Base-by-base conservation (phyloP, 179 eudicot genomes). In the Beta macrorhiza region DNA sequence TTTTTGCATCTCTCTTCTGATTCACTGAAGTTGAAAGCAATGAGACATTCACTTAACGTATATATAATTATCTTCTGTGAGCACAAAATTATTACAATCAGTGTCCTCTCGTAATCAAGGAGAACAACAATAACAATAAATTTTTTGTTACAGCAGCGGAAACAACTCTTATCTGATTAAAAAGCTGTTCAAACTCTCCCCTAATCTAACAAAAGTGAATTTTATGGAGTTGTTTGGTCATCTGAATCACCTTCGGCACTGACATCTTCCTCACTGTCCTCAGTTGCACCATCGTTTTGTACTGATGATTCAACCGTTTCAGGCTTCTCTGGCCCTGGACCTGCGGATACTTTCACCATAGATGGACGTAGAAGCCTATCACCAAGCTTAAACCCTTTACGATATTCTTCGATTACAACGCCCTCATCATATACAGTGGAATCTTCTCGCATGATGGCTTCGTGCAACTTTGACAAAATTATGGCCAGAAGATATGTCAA, bases 321-420 rank as follows among this genome's bases (percentile, higher is more conserved):
- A 8, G 88, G 74, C 78, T 87, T 87, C 67, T 88, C 83, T 12
- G 92, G 95, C 17, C 97, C 97, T 56, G 97, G 97, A 57, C 95
- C 97, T 64, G 97, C 91, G 25, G 95, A 93, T 42, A 93, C 97
- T 84, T 93, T 93, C 86, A 93, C 97, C 97, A 93, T 93, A 37
- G 98, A 86, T 52, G 98, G 98, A 45, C 97, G 90, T 57, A 93
- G 84, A 73, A 93, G 95, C 67, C 92, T 89, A 47, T 93, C 93
- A 19, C 97, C 95, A 47, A 93, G 90, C 82, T 82, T 85, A 85
- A 89, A 91, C 61, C 97, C 95, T 83, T 89, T 91, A 13, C 95
- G 85, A 63, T 83, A 93, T 78, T 93, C 91, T 78, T 91, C 92
- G 37, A 91, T 81, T 73, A 93, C 55, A 62, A 91, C 6, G 19